These are phyloP conservation scores for Dalbergia cultrata DNA, from an alignment of 306 rosid genomes.

Conservation along the genomic window DNA sequence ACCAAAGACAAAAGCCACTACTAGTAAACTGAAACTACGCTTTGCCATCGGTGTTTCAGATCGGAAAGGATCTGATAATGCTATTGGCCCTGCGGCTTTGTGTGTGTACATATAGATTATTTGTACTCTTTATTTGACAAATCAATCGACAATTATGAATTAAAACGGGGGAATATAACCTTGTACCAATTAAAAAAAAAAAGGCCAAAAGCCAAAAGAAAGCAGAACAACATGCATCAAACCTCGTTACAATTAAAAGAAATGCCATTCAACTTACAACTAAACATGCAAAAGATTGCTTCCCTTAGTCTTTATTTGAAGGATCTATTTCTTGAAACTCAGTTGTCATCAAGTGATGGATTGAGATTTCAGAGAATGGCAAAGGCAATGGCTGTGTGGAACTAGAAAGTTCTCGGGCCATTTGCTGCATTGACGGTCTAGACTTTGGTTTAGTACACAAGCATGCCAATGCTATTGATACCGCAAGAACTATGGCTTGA, in stretches of 20 bases:
- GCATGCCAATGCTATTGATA: neutral
- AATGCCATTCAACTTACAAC: too few relatives aligned
- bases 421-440: slow-evolving; percentile 11
- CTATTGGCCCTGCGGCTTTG: too few relatives aligned
- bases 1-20: neutral
- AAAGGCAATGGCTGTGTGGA: neutral
- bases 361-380: neutral
- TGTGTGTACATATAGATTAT: too few relatives aligned
- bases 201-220: too few relatives aligned
- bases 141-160: too few relatives aligned
- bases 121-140: neutral
- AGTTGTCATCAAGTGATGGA: slow-evolving; percentile 6
- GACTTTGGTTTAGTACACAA: neutral
- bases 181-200: too few relatives aligned
- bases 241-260: too few relatives aligned
- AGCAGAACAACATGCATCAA: too few relatives aligned
- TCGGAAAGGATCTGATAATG: too few relatives aligned
- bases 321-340: neutral
- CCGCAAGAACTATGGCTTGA: neutral
- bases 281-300: neutral
- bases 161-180: too few relatives aligned
- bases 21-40: neutral
- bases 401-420: neutral
- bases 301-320: neutral
- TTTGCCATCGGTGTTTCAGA: neutral